A percentile compares a stretch with the other conserved stretches of the same genome.
Conservation (phyloP, 768 basidiomycete species). For the Rhizopogon vulgaris region DNA sequence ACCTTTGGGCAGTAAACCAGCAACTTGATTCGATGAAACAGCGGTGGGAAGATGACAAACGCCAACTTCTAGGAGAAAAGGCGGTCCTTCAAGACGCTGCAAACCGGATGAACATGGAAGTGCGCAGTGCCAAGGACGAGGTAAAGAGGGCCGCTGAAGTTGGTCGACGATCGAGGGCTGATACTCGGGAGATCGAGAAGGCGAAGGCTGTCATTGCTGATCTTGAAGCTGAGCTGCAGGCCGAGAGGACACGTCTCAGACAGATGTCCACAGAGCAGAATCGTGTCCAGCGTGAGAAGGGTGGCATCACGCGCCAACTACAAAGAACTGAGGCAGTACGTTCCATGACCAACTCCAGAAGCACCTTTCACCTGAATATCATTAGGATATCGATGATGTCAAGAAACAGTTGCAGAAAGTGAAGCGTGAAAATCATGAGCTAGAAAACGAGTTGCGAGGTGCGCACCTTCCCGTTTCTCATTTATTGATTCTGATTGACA, state of each 20-base stretch:
- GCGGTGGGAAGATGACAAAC: conserved; percentile 66
- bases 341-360: neutral
- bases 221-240: conserved; percentile 65
- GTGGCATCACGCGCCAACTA: conserved; percentile 55
- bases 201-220: conserved; percentile 61
- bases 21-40: conserved; percentile 61
- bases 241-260: conserved; percentile 63
- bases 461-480: conserved; percentile 11
- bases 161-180: conserved; percentile 41
- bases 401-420: conserved; percentile 58
- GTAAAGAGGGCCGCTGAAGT: conserved; percentile 46
- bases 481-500: conserved; percentile 9
- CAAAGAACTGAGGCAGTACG: conserved; percentile 67
- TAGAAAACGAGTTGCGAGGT: conserved; percentile 75
- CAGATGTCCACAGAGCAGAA: conserved; percentile 58
- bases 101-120: conserved; percentile 56
- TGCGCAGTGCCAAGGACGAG: conserved; percentile 54
- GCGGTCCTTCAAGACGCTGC: conserved; percentile 67
- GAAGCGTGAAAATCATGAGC: conserved; percentile 68
- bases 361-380: conserved; percentile 4
- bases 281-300: conserved; percentile 57
- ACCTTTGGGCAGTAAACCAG: conserved; percentile 55
- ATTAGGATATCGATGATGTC: conserved; percentile 75
- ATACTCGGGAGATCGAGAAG: conserved; percentile 64
- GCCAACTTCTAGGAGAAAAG: conserved; percentile 60